Base-by-base conservation (phyloP, 805 yeast species). In the Schwanniomyces pseudopolymorphus region DNA sequence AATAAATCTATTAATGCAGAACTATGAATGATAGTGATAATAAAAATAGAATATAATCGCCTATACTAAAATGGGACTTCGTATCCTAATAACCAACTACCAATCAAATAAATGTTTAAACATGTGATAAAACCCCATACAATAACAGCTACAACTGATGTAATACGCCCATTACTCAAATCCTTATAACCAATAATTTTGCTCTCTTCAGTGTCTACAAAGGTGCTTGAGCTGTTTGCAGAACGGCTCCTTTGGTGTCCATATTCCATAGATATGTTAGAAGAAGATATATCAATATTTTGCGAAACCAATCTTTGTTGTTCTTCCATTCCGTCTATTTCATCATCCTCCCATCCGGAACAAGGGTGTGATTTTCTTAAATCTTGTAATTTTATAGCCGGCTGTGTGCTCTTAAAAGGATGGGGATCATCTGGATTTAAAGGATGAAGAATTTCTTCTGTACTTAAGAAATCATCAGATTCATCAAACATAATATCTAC, bases 121-220 rank as follows among this genome's bases (percentile, higher is more conserved):
- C 81, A 70, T 6, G 90, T 80, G 19, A 89, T 87, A 20, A 83
- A 74, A 0, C 78, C 78, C 89, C 96, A 89, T 11, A 86, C 78
- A 21, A 76, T 47, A 10, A 83, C 59, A 2, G 94, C 88, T 1
- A 71, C 40, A 37, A 74, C 61, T 3, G 86, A 70, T 39, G 86
- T 74, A 28, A 72, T 43, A 9, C 71, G 72, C 14, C 88, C 80
- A 61, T 87, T 87, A 57, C 91, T 85, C 77, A 85, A 82, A 66
- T 88, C 95, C 40, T 75, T 77, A 46, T 65, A 72, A 17, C 70
- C 74, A 45, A 54, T 60, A 40, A 65, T 51, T 56, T 69, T 41
- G 46, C 56, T 52, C 39, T 42, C 46, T 3, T 40, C 49, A 4
- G 43, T 43, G 10, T 22, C 20, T 9, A 16, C 16, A 14, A 31